phyloP scores from a whole-genome alignment of 139 green algal species.

The Closterium sp. region DNA sequence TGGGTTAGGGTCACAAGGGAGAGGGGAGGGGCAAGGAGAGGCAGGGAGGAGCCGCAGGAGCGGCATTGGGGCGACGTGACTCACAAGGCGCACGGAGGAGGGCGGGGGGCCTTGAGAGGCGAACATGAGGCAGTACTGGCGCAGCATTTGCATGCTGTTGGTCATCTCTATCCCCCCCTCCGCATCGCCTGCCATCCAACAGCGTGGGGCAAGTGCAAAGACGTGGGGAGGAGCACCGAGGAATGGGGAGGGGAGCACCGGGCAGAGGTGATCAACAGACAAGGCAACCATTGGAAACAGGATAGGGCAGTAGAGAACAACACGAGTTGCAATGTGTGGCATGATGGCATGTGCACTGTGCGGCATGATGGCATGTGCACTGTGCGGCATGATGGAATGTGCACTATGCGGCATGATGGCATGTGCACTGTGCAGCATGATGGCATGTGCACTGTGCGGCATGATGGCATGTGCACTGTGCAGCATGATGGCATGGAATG shows the following conservation, averaged over 20 bases:
- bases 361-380: not conserved
- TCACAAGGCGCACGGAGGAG: conserved; percentile 21
- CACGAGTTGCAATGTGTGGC: not conserved
- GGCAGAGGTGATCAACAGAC: not conserved
- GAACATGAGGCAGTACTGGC: conserved; percentile 46
- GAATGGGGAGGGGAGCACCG: too few species aligned
- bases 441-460: not conserved
- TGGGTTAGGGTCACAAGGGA: not conserved
- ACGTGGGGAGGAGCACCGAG: too few species aligned
- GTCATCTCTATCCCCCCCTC: conserved; percentile 53
- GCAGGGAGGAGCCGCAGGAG: not conserved
- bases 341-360: not conserved
- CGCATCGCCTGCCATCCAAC: conserved; percentile 20
- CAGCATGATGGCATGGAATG: not conserved
- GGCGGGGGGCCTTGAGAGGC: not conserved
- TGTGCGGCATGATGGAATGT: not conserved
- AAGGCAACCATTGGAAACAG: too few species aligned
- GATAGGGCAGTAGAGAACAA: too few species aligned
- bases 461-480: not conserved
- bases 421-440: not conserved
- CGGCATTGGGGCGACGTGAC: not conserved
- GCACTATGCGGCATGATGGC: not conserved
- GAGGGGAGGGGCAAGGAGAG: not conserved
- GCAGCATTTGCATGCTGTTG: conserved; percentile 25
- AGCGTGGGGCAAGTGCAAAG: not conserved